Percentiles rank a stretch among this genome's conserved stretches.
phyloP scores from a whole-genome alignment of 257 asterid genomes.

The Nicotiana tomentosiformis region DNA sequence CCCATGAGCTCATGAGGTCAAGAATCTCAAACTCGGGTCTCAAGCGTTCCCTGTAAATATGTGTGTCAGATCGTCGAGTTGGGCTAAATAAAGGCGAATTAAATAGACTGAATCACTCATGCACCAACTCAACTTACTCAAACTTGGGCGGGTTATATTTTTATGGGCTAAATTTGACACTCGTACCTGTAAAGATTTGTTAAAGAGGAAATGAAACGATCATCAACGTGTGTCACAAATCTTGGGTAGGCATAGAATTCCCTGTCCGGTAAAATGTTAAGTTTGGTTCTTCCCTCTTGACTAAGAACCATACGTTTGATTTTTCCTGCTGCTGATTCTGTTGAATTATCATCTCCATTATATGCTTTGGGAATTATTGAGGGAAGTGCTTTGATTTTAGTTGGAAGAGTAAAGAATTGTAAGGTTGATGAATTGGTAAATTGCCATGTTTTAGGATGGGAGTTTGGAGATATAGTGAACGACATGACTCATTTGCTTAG shows the following conservation, averaged over 20 bases:
- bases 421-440: conserved; percentile 10
- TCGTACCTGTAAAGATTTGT: conserved; percentile 39
- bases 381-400: background rate
- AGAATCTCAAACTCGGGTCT: conserved; percentile 69
- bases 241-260: conserved; percentile 70
- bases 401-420: conserved; percentile 5
- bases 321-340: conserved; percentile 34
- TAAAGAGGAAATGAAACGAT: conserved; percentile 44
- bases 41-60: conserved; percentile 11
- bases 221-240: conserved; percentile 65
- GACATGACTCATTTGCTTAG: background rate
- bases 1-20: conserved; percentile 84
- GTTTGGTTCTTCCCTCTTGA: conserved; percentile 54
- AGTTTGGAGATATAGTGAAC: background rate
- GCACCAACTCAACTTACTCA: background rate
- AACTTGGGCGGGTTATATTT: background rate
- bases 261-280: conserved; percentile 42
- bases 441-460: conserved; percentile 20
- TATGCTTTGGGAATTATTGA: conserved; percentile 13
- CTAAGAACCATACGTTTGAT: conserved; percentile 58
- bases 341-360: conserved; percentile 11
- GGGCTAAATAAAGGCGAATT: too few species aligned
- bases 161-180: background rate
- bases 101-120: background rate
- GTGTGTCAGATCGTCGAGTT: background rate